A percentile compares a stretch with the other conserved stretches of the same genome.
Evolutionary conservation across 768 basidiomycete species (phyloP).

Genomic region (Crassisporium funariophilum): DNA sequence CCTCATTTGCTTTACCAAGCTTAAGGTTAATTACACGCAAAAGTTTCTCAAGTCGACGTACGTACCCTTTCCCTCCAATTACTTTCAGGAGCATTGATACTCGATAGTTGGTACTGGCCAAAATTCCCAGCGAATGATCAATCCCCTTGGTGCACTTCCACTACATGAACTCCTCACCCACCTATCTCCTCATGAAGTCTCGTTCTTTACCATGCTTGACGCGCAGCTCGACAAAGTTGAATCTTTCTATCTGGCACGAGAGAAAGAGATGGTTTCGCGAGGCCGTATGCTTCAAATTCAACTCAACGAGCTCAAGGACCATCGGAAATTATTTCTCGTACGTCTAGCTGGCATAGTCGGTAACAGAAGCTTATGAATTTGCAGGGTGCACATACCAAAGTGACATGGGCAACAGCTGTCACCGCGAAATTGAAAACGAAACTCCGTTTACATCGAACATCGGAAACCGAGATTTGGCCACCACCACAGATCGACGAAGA

Average conservation of each 20-base stretch:
- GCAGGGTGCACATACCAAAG: too few species aligned
- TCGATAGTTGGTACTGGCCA: neutral
- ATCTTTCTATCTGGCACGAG: constrained; percentile 75
- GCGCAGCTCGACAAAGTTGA: constrained; percentile 84
- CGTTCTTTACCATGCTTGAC: constrained; percentile 81
- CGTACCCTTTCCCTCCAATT: neutral
- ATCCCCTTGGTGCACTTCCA: constrained; percentile 33
- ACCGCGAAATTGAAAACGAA: too few species aligned
- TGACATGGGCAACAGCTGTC: neutral
- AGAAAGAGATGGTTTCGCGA: constrained; percentile 57
- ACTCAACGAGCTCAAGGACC: constrained; percentile 72
- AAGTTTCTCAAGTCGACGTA: constrained; percentile 9
- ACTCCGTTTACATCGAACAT: too few species aligned
- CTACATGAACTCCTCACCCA: constrained; percentile 52
- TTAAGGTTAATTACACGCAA: constrained; percentile 3
- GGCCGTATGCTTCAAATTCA: constrained; percentile 61
- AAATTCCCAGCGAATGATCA: constrained; percentile 7
- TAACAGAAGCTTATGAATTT: too few species aligned
- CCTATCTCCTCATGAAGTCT: constrained; percentile 60
- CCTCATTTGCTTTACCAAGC: neutral
- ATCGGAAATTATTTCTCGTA: constrained; percentile 63
- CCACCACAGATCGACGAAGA: too few species aligned
- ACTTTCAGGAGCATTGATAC: constrained; percentile 7
- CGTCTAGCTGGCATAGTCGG: too few species aligned
- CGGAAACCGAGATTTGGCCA: too few species aligned